phyloP scores from a whole-genome alignment of 768 basidiomycete species.

The Hericium coralloides region DNA sequence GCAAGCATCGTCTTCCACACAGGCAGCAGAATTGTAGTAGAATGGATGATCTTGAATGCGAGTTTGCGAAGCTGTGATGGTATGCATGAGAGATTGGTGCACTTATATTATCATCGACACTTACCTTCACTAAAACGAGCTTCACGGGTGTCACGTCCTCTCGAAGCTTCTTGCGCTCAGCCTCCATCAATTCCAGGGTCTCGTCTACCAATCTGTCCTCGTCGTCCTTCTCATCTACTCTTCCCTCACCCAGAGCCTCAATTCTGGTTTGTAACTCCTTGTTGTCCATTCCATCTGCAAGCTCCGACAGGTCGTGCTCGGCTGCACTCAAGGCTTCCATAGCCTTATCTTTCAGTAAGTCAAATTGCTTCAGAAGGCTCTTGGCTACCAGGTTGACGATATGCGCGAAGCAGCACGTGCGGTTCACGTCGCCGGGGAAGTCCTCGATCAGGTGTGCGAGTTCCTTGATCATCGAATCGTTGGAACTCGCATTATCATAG shows the following conservation, averaged over 20 bases:
- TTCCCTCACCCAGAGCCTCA: neutral
- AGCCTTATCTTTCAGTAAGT: constrained; percentile 16
- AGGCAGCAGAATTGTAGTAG: constrained; percentile 14
- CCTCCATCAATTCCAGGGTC: constrained; percentile 4
- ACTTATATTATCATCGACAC: neutral
- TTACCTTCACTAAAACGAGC: constrained; percentile 26
- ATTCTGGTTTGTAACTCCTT: neutral
- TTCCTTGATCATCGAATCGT: constrained; percentile 25
- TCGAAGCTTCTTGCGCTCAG: constrained; percentile 13
- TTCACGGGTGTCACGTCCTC: constrained; percentile 16
- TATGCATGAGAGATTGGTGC: neutral
- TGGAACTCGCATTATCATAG: constrained; percentile 28
- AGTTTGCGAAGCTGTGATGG: constrained; percentile 4
- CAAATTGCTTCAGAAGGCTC: constrained; percentile 24
- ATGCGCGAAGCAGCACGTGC: constrained; percentile 30
- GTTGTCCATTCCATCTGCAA: neutral
- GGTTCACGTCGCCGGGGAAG: constrained; percentile 20
- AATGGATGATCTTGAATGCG: constrained; percentile 17
- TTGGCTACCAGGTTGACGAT: constrained; percentile 29
- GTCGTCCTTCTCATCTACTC: constrained; percentile 10
- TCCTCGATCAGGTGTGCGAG: constrained; percentile 15
- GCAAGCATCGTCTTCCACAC: constrained; percentile 9
- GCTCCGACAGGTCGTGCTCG: neutral
- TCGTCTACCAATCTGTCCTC: constrained; percentile 21
- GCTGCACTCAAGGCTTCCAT: neutral